Conservation (phyloP, 352 stramenopile species). For the Pythium pyrilobum region DNA sequence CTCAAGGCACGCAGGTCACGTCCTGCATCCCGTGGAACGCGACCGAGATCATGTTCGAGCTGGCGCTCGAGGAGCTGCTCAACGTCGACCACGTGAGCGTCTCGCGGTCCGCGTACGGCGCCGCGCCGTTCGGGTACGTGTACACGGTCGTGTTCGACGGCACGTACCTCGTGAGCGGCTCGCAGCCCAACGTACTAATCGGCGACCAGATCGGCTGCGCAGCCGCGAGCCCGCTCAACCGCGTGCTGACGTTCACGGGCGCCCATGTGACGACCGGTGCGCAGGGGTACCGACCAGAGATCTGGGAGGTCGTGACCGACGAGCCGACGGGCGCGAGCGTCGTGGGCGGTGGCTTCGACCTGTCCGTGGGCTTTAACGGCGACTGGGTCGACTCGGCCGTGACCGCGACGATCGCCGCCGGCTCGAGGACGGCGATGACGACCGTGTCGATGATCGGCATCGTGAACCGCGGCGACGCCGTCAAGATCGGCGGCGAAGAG, state of each 20-base stretch:
- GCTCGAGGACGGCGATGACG: constrained; percentile 44
- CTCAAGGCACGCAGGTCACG: constrained; percentile 26
- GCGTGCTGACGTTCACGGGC: constrained; percentile 42
- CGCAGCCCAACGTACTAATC: constrained; percentile 45
- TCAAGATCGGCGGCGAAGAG: constrained; percentile 48
- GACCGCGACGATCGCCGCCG: constrained; percentile 37
- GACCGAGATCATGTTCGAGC: constrained; percentile 55
- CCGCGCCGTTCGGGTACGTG: constrained; percentile 49
- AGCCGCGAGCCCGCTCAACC: constrained; percentile 35
- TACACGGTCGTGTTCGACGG: constrained; percentile 74
- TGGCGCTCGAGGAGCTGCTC: constrained; percentile 57
- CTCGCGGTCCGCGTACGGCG: constrained; percentile 38
- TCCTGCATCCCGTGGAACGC: constrained; percentile 70
- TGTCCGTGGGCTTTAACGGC: constrained; percentile 71
- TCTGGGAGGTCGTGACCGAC: constrained; percentile 58
- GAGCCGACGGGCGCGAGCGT: constrained; percentile 25
- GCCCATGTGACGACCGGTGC: constrained; percentile 34
- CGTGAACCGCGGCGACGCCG: constrained; percentile 59
- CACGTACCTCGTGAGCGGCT: constrained; percentile 47
- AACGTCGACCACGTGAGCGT: constrained; percentile 66
- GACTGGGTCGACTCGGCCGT: constrained; percentile 32
- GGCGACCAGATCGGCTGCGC: constrained; percentile 36
- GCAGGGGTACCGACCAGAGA: constrained; percentile 45
- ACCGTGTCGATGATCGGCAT: constrained; percentile 44
- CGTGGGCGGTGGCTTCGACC: constrained; percentile 56